These are phyloP conservation scores for Leccinum pachyderme DNA, from an alignment of 1,284 basidiomycete species.

Conservation along the genomic window DNA sequence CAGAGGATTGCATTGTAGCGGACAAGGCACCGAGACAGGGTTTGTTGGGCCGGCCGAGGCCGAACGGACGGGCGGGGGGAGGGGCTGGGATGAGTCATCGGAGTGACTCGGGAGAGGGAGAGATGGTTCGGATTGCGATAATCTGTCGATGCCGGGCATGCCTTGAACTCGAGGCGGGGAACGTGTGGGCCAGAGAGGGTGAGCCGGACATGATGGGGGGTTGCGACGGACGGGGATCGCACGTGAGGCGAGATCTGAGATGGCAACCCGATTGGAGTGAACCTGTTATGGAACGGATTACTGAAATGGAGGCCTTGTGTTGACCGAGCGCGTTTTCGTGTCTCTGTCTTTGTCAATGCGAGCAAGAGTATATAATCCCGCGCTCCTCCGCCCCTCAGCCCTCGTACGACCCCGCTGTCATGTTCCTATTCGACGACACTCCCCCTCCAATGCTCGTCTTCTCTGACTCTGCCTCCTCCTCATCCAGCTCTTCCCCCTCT, in stretches of 20 bases:
- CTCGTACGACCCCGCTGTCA: neutral
- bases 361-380: constrained; percentile 31
- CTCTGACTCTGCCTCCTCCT: constrained; percentile 22
- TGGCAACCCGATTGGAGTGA: constrained; percentile 20
- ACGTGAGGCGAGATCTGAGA: constrained; percentile 34
- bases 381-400: constrained; percentile 17
- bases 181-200: constrained; percentile 23
- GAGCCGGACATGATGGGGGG: constrained; percentile 15
- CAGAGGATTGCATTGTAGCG: neutral
- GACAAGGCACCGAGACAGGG: constrained; percentile 21
- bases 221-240: constrained; percentile 15
- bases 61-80: neutral
- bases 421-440: neutral
- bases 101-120: neutral
- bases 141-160: constrained; percentile 26
- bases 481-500: constrained; percentile 16
- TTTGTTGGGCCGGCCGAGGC: constrained; percentile 5
- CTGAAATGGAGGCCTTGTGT: constrained; percentile 28
- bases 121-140: constrained; percentile 29
- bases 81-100: constrained; percentile 15
- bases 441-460: constrained; percentile 15
- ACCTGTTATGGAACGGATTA: constrained; percentile 32
- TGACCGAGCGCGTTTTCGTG: constrained; percentile 22
- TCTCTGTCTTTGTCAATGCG: constrained; percentile 28
- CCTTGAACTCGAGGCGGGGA: constrained; percentile 30